Evolutionary conservation across 306 rosid genomes (phyloP).

Genomic region (Prinsepia uniflora): DNA sequence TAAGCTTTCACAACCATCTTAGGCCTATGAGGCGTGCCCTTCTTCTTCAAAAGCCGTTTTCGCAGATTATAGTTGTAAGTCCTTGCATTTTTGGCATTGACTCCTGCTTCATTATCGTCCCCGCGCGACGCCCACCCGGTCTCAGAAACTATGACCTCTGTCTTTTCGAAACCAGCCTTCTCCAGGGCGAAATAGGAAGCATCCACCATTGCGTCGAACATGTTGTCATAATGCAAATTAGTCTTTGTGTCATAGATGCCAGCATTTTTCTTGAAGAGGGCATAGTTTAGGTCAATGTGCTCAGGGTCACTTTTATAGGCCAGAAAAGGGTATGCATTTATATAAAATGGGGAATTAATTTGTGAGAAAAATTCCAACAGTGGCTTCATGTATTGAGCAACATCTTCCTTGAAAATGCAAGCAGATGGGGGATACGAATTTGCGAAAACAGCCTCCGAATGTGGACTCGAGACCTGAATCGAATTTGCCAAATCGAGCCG

Average conservation of each 20-base stretch:
- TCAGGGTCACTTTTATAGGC: constrained; percentile 84
- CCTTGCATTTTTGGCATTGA: constrained; percentile 47
- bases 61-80: constrained; percentile 62
- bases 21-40: constrained; percentile 87
- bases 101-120: constrained; percentile 70
- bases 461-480: constrained; percentile 79
- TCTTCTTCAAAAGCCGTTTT: constrained; percentile 57
- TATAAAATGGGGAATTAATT: constrained; percentile 72
- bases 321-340: constrained; percentile 89
- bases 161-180: constrained; percentile 62
- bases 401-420: constrained; percentile 67
- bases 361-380: constrained; percentile 71
- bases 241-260: constrained; percentile 78
- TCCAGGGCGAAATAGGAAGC: constrained; percentile 84
- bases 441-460: constrained; percentile 87
- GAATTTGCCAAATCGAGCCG: constrained; percentile 39
- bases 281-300: constrained; percentile 76
- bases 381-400: constrained; percentile 62
- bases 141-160: constrained; percentile 77
- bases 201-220: constrained; percentile 82
- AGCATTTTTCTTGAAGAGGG: constrained; percentile 55
- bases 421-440: constrained; percentile 84
- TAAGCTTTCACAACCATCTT: constrained; percentile 61
- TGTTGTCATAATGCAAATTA: constrained; percentile 69
- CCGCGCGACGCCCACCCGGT: constrained; percentile 96